These are phyloP conservation scores for Boletus vinaceobasis DNA, from an alignment of 768 basidiomycete species.

Conservation along the genomic window DNA sequence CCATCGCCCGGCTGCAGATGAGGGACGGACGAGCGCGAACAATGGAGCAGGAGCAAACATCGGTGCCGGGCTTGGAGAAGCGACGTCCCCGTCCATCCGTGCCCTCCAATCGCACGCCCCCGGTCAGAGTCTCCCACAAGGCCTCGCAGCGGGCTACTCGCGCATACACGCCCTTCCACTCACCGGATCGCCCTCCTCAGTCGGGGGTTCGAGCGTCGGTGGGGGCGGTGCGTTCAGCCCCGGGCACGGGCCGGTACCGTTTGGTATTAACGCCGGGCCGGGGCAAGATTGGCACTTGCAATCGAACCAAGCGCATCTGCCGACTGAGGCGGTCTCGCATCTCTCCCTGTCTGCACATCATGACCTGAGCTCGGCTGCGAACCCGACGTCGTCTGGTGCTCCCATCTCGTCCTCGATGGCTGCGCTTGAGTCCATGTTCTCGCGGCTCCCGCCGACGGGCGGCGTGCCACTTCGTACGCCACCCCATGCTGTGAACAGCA, in stretches of 20 bases:
- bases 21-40: constrained; percentile 14
- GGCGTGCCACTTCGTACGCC: constrained; percentile 27
- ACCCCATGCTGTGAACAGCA: constrained; percentile 19
- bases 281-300: constrained; percentile 28
- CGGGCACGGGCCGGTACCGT: constrained; percentile 30
- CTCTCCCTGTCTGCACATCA: constrained; percentile 26
- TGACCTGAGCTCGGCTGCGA: constrained; percentile 5
- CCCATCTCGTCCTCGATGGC: constrained; percentile 22
- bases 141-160: constrained; percentile 87
- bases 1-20: constrained; percentile 27
- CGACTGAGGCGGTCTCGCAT: constrained; percentile 20
- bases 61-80: constrained; percentile 27
- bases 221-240: constrained; percentile 28
- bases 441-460: constrained; percentile 36
- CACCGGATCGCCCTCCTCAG: constrained; percentile 36
- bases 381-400: background rate
- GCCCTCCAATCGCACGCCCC: constrained; percentile 87
- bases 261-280: constrained; percentile 29
- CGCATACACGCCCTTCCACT: constrained; percentile 73
- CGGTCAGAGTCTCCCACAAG: constrained; percentile 87
- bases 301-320: constrained; percentile 21
- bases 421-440: constrained; percentile 51
- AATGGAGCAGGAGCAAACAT: constrained; percentile 11
- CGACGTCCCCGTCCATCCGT: constrained; percentile 65
- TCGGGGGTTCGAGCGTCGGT: constrained; percentile 27